Evolutionary conservation across 345 rosid genomes (phyloP), one percentile per base, ranked within the genome.

Genomic region (Gossypium herbaceum): DNA sequence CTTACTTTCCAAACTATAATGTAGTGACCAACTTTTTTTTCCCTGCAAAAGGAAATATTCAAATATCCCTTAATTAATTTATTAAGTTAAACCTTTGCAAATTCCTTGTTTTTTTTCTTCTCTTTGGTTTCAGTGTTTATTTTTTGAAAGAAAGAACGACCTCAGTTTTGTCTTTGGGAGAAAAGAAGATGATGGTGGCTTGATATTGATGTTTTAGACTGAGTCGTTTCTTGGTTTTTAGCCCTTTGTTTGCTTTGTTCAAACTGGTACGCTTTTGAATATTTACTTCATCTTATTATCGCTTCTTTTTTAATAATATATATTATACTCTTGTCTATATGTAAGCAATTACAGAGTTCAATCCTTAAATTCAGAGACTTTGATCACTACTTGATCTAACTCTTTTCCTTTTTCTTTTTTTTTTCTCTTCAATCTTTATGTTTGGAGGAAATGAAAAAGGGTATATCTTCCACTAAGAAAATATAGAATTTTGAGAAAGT

Each of bases 141-240:
- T 17, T 24, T 19, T 73, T 24, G n/a, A 45, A 66, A n/a, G 48
- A 20, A 22, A 44, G 6, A 65, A 2, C 41, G 15, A 45, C 41
- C n/a, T 4, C 3, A 12, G 50, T 13, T n/a, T 59, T 44, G 24
- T 44, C 19, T 51, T 27, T 15, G 22, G 9, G 22, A 39, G 63
- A 56, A 81, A 75, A 7, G 48, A 73, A 59, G 72, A 60, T 77
- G 58, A 66, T 73, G 41, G 75, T 57, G 48, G 43, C 58, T 77
- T 79, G 74, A 63, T 47, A 63, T 69, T 68, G 52, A 1, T 52
- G 68, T 61, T 29, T 69, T 54, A 74, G 82, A 81, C 80, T 61
- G 57, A 67, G 77, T 83, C 82, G 24, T 78, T 73, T 68, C 22
- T 27, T 58, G n/a, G 59, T 68, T 71, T 54, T 52, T 12, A 80